A percentile compares a stretch with the other conserved stretches of the same genome.
These are phyloP conservation scores for Candida sanyiensis DNA, from an alignment of 805 yeast species.

Conservation along the genomic window DNA sequence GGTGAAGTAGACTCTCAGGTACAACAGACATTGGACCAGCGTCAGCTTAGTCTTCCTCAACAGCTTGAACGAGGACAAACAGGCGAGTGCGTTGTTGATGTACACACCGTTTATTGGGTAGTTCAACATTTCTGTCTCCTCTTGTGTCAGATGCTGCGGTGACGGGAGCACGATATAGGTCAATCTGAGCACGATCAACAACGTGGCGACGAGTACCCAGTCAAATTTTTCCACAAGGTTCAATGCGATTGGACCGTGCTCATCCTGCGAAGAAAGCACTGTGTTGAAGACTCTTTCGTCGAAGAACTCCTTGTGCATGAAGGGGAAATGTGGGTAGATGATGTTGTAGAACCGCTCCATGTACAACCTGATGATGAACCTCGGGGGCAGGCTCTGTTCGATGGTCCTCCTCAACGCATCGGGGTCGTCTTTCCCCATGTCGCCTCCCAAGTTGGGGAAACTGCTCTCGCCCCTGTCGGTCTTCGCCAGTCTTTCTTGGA, in stretches of 20 bases:
- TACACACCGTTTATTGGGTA: slow-evolving; percentile 37
- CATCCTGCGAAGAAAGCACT: slow-evolving; percentile 31
- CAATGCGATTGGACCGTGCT: slow-evolving; percentile 24
- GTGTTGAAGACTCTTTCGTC: slow-evolving; percentile 22
- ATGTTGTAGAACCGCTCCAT: slow-evolving; percentile 37
- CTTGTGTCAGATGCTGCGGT: slow-evolving; percentile 11
- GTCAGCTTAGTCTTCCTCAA: slow-evolving; percentile 34
- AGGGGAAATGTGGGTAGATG: slow-evolving; percentile 46
- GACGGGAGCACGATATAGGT: slow-evolving; percentile 36
- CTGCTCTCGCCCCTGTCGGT: slow-evolving; percentile 7
- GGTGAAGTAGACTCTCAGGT: slow-evolving; percentile 34
- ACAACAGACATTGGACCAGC: slow-evolving; percentile 40
- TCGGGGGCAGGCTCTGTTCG: slow-evolving; percentile 34
- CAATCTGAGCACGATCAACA: slow-evolving; percentile 38
- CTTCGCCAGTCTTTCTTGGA: slow-evolving; percentile 17
- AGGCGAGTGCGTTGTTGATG: slow-evolving; percentile 33
- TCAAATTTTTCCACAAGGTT: slow-evolving; percentile 36
- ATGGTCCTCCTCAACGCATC: slow-evolving; percentile 30
- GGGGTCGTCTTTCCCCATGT: slow-evolving; percentile 16
- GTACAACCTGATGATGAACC: slow-evolving; percentile 35
- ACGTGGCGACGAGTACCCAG: slow-evolving; percentile 34
- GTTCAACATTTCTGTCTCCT: slow-evolving; percentile 24
- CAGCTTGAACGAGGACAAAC: slow-evolving; percentile 37
- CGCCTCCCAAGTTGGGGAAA: slow-evolving; percentile 15
- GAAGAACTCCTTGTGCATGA: slow-evolving; percentile 35